These are phyloP conservation scores for Sarocladium kiliense DNA, from an alignment of 2,329 filamentous ascomycete genomes.

Conservation along the genomic window DNA sequence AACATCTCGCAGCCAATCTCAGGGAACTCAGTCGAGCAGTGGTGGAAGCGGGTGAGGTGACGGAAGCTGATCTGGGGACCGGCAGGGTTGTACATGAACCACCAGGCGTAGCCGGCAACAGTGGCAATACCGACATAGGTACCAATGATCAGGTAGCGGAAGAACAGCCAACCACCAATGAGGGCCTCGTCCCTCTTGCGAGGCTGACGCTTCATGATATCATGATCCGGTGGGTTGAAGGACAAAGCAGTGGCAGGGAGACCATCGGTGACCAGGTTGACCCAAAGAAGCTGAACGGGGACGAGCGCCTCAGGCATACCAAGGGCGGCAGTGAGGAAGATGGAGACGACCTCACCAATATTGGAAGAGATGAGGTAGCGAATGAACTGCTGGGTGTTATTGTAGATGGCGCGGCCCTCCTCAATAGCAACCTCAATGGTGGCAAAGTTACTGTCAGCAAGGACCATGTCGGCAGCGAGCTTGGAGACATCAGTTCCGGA, in stretches of 20 bases:
- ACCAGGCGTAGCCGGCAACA: conserved; percentile 98
- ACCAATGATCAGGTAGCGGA: conserved; percentile 94
- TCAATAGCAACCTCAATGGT: conserved; percentile 96
- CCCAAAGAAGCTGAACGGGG: conserved; percentile 96
- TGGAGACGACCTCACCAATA: conserved; percentile 97
- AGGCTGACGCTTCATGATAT: conserved; percentile 91
- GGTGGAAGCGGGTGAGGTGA: conserved; percentile 90
- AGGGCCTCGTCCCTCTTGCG: conserved; percentile 89
- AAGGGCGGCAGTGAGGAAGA: conserved; percentile 92
- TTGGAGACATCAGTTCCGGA: conserved; percentile 96
- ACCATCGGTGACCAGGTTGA: conserved; percentile 96
- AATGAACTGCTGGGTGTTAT: conserved; percentile 99
- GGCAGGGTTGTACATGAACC: conserved; percentile 93
- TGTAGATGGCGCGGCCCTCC: conserved; percentile 97
- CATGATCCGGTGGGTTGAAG: conserved; percentile 97
- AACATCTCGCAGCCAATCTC: conserved; percentile 94
- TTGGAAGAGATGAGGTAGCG: conserved; percentile 98
- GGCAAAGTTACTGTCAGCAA: conserved; percentile 97
- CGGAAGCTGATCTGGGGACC: conserved; percentile 90
- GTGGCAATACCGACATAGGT: conserved; percentile 93
- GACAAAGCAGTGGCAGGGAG: conserved; percentile 92
- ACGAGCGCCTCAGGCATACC: conserved; percentile 98
- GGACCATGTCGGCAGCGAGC: conserved; percentile 95
- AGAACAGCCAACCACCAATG: conserved; percentile 93
- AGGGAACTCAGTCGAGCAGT: conserved; percentile 78